A percentile compares a stretch with the other conserved stretches of the same genome.
Conservation (phyloP, 1,284 basidiomycete genomes). For the Afroboletus lepidellus region DNA sequence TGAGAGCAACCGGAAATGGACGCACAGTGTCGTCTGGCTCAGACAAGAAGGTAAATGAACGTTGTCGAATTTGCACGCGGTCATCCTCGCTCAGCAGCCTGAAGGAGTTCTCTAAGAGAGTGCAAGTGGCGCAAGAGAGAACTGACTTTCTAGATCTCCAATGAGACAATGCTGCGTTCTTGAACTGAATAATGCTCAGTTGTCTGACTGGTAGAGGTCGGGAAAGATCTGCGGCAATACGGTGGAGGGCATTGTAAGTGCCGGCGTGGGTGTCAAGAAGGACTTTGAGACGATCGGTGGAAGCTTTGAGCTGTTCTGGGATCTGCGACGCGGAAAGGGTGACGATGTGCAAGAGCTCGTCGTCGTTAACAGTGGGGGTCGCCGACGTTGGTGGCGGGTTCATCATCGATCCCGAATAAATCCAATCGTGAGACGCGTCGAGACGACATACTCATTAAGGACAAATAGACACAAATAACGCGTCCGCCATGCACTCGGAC, state of each 20-base stretch:
- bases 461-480: conserved; percentile 35
- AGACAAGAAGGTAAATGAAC: conserved; percentile 62
- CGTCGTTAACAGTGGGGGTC: conserved; percentile 42
- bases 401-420: conserved; percentile 19
- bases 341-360: conserved; percentile 66
- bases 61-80: conserved; percentile 53
- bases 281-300: conserved; percentile 61
- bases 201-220: conserved; percentile 65
- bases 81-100: conserved; percentile 69
- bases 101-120: conserved; percentile 17
- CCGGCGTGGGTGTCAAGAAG: conserved; percentile 62
- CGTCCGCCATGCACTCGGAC: conserved; percentile 13
- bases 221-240: conserved; percentile 60
- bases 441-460: conserved; percentile 5
- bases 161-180: conserved; percentile 63
- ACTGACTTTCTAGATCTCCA: conserved; percentile 73
- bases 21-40: conserved; percentile 71
- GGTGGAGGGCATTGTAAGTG: conserved; percentile 65
- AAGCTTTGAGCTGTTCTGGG: conserved; percentile 54
- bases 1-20: conserved; percentile 6
- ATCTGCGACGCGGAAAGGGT: conserved; percentile 70
- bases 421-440: conserved; percentile 1
- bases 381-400: conserved; percentile 23
- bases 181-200: conserved; percentile 80
- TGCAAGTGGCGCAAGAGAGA: background rate